phyloP scores from a whole-genome alignment of 2,329 filamentous ascomycete species.

The Balansia obtecta region DNA sequence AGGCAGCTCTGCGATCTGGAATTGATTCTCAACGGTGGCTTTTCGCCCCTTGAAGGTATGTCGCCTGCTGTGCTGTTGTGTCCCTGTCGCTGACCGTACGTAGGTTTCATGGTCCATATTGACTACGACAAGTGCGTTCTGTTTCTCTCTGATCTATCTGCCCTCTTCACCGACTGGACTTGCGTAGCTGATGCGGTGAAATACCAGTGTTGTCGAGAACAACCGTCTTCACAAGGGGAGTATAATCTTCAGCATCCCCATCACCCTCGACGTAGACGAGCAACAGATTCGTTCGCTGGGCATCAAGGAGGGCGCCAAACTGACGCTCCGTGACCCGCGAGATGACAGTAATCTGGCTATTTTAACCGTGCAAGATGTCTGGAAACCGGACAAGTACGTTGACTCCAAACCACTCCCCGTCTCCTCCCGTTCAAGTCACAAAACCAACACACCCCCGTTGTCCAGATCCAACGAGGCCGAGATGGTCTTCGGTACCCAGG shows the following conservation, averaged over 20 bases:
- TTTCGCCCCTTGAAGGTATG: conserved; percentile 91
- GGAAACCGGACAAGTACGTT: conserved; percentile 84
- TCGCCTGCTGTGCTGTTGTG: conserved; percentile 1
- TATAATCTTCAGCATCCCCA: conserved; percentile 91
- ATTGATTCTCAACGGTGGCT: conserved; percentile 92
- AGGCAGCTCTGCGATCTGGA: conserved; percentile 96
- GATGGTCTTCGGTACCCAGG: conserved; percentile 85
- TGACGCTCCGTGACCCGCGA: conserved; percentile 87
- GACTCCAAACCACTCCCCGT: not conserved
- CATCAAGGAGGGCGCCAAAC: conserved; percentile 66
- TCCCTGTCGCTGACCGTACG: conserved; percentile 7
- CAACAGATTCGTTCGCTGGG: conserved; percentile 60
- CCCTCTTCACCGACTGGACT: too few relatives aligned
- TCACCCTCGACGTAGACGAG: conserved; percentile 77
- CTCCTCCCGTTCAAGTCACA: too few relatives aligned
- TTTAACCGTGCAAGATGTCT: conserved; percentile 88
- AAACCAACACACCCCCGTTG: not conserved
- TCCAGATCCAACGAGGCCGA: conserved; percentile 73
- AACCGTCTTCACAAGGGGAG: conserved; percentile 80
- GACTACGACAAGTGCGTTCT: conserved; percentile 79
- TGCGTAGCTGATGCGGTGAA: not conserved
- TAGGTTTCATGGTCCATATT: conserved; percentile 93
- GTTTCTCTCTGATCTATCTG: not conserved
- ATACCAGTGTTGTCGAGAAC: conserved; percentile 69
- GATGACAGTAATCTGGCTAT: conserved; percentile 96